Evolutionary conservation across 2,329 filamentous ascomycete species (phyloP), one percentile per base, ranked within the genome.

Genomic region (Leptodontidium sp.): DNA sequence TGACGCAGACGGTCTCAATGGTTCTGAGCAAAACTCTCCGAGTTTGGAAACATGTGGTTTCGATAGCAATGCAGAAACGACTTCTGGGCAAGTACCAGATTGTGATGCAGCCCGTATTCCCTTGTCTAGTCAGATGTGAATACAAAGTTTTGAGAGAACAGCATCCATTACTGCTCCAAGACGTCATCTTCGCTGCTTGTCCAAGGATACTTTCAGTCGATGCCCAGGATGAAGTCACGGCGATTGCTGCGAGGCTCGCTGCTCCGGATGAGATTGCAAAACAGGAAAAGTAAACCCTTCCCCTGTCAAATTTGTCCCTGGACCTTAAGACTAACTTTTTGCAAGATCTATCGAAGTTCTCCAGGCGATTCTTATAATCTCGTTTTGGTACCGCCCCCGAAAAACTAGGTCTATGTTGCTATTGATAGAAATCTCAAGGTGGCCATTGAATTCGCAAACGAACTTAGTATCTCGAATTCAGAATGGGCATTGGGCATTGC

Each of bases 361-460:
- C 1, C 53, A 68, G 24, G 66, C 66, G 1, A 12, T 65, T 24
- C 35, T 65, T 15, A 47, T 68, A 24, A 45, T 49, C n/a, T 61
- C 62, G 11, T 65, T 68, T 32, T 68, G 61, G 66, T 68, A 68
- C 11, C 66, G 66, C 4, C 62, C 66, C 53, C 59, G 2, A 68
- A 24, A 8, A 64, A 68, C 21, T 53, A 65, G 26, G 21, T 65
- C 5, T 62, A 68, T 21, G 24, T 64, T 12, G 49, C 61, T n/a
- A 65, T 68, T 4, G 49, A 64, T 15, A 53, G 47, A 32, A 49
- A 40, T 12, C 29, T 68, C 24, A 43, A 53, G 6, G 15, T 49
- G 11, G 55, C 26, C 5, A 15, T 68, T 14, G 43, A 12, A n/a
- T 24, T 61, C 1, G 45, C 66, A 21, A 53, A 68, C 29, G 43